Evolutionary conservation across 805 yeast species (phyloP), one percentile per base, ranked within the genome.

Genomic region (Teunomyces pallodes): DNA sequence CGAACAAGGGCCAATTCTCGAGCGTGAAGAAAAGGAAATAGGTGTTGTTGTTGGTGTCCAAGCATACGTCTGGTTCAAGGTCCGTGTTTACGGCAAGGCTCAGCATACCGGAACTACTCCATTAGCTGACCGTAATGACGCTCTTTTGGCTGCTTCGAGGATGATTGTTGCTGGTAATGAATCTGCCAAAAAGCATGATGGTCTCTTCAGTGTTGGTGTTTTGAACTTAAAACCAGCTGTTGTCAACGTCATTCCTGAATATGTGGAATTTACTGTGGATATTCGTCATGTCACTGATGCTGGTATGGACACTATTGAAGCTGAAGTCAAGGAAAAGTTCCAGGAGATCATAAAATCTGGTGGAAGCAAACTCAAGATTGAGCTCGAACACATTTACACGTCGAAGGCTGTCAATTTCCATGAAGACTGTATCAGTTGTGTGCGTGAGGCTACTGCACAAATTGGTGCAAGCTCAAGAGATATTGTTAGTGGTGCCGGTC

Each of bases 31-130:
- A 4, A 79, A 79, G 56, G 75, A 75, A 48, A 79, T 85, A 48
- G 91, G 91, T 30, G 69, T 84, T 41, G 90, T 85, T 8, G 71
- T 70, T 9, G 87, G 86, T 30, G 87, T 77, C 29, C 90, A 85
- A 61, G 86, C 85, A 1, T 81, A 80, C 55, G 65, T 72, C 41
- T 85, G 91, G 91, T 69, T 74, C 46, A 79, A 75, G 42, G 71
- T 82, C 20, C 72, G 64, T n/a, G 76, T 85, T 17, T 67, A 57
- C 8, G 91, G 91, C 38, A 77, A 74, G 54, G 86, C 87, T 2
- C 83, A 82, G 46, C 91, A 85, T 58, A 82, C 90, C 0, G 91
- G 91, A 13, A 82, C 90, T 1, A 85, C 90, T 0, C 90, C 90
- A 12, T 67, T 85, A 66, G 64, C 66, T 33, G 70, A 79, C 43